A percentile compares a stretch with the other conserved stretches of the same genome.
phyloP scores from a whole-genome alignment of 2,329 filamentous ascomycete species.

The Beauveria sp. region DNA sequence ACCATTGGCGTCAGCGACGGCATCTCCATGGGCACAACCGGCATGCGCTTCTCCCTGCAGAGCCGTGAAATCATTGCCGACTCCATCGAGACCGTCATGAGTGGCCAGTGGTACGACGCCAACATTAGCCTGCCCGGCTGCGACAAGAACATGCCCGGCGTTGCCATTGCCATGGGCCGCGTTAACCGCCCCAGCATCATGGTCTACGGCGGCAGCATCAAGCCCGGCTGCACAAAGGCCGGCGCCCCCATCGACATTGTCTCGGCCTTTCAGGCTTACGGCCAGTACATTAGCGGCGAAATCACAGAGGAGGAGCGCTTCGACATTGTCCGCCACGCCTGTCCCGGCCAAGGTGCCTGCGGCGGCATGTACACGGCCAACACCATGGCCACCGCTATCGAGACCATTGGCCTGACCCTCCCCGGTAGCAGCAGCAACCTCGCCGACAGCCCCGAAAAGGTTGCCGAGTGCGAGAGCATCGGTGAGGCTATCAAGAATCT shows the following conservation, averaged over 20 bases:
- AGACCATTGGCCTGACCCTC: conserved; percentile 76
- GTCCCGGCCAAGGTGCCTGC: conserved; percentile 58
- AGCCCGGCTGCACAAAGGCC: conserved; percentile 73
- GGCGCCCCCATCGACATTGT: conserved; percentile 85
- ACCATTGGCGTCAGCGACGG: conserved; percentile 96
- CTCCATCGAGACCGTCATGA: conserved; percentile 98
- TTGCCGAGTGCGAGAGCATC: conserved; percentile 63
- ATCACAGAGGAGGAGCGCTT: conserved; percentile 88
- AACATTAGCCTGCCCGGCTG: conserved; percentile 96
- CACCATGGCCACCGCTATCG: conserved; percentile 77
- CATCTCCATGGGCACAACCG: conserved; percentile 96
- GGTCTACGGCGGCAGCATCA: conserved; percentile 95
- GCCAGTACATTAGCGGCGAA: conserved; percentile 85
- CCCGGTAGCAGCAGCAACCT: conserved; percentile 75
- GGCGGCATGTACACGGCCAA: conserved; percentile 83
- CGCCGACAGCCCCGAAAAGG: conserved; percentile 65
- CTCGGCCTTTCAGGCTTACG: conserved; percentile 96
- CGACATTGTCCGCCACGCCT: conserved; percentile 90
- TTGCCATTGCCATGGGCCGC: conserved; percentile 87
- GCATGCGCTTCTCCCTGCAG: conserved; percentile 94
- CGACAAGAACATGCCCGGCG: conserved; percentile 99
- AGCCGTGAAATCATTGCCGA: conserved; percentile 95
- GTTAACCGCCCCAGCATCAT: conserved; percentile 92
- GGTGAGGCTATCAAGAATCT: conserved; percentile 69
- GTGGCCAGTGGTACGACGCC: conserved; percentile 96